Evolutionary conservation across 1,139 yeast genomes (phyloP).

Genomic region (Fermentozyma sake): DNA sequence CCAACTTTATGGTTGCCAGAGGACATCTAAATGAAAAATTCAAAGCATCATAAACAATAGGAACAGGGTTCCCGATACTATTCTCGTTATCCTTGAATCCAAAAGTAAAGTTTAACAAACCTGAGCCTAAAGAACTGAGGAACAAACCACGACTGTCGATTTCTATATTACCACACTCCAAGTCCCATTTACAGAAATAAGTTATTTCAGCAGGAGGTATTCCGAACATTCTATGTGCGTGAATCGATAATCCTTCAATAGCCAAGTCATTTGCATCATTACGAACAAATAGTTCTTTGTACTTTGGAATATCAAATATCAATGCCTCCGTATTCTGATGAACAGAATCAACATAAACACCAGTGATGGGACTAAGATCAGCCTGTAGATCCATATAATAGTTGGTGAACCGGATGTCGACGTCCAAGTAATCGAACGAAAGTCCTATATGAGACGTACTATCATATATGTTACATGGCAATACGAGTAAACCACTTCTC

Average conservation of each 20-base stretch:
- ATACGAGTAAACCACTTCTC: constrained; percentile 59
- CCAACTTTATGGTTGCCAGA: constrained; percentile 21
- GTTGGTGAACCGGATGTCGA: constrained; percentile 82
- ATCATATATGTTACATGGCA: constrained; percentile 74
- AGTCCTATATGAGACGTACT: constrained; percentile 59
- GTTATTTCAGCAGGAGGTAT: constrained; percentile 86
- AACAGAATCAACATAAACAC: constrained; percentile 22
- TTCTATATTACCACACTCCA: constrained; percentile 56
- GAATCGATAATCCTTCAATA: constrained; percentile 64
- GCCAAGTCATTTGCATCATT: constrained; percentile 36
- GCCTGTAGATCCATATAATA: constrained; percentile 85
- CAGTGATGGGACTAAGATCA: constrained; percentile 46
- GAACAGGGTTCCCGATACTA: constrained; percentile 53
- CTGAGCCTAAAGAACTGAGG: constrained; percentile 39
- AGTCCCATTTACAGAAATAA: constrained; percentile 86
- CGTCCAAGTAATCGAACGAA: constrained; percentile 60
- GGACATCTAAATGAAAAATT: constrained; percentile 50
- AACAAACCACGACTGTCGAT: constrained; percentile 52
- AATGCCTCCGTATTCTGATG: constrained; percentile 15
- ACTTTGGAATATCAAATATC: constrained; percentile 23
- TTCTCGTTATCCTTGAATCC: constrained; percentile 76
- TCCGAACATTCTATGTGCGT: constrained; percentile 91
- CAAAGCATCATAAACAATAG: constrained; percentile 64
- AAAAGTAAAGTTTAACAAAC: constrained; percentile 48
- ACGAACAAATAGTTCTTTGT: constrained; percentile 15